phyloP scores from a whole-genome alignment of 495 filamentous ascomycete species.

The Rhypophila decipiens region DNA sequence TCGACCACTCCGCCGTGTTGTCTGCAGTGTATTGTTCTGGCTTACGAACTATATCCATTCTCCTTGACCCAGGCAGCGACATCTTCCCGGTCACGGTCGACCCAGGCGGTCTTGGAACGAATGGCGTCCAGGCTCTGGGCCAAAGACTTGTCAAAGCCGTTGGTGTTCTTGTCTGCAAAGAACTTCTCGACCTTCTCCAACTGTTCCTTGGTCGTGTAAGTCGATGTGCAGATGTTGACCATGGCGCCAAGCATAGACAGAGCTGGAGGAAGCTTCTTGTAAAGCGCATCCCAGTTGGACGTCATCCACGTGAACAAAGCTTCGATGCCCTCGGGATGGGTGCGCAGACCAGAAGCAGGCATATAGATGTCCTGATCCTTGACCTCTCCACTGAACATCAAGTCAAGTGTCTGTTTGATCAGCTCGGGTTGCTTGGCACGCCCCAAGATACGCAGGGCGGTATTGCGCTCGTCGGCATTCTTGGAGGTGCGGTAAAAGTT shows the following conservation, averaged over 20 bases:
- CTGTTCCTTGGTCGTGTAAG: conserved; percentile 73
- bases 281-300: conserved; percentile 75
- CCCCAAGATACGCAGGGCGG: conserved; percentile 82
- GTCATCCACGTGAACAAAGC: conserved; percentile 79
- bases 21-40: not conserved
- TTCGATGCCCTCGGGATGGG: conserved; percentile 69
- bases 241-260: conserved; percentile 80
- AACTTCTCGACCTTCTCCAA: conserved; percentile 69
- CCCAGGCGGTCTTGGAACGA: conserved; percentile 53
- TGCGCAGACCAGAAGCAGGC: conserved; percentile 69
- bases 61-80: conserved; percentile 46
- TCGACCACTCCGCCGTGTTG: too few relatives aligned
- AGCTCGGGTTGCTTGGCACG: conserved; percentile 69
- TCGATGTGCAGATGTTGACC: conserved; percentile 74
- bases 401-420: conserved; percentile 69
- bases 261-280: conserved; percentile 72
- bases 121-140: conserved; percentile 58
- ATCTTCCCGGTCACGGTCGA: conserved; percentile 50
- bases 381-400: conserved; percentile 75
- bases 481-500: conserved; percentile 79
- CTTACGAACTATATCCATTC: conserved; percentile 27
- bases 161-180: conserved; percentile 74
- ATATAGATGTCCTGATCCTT: conserved; percentile 97
- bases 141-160: conserved; percentile 58
- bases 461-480: conserved; percentile 90